Evolutionary conservation across 2,329 filamentous ascomycete species (phyloP), one percentile per base, ranked within the genome.

Genomic region (Aspergillus japonicus): DNA sequence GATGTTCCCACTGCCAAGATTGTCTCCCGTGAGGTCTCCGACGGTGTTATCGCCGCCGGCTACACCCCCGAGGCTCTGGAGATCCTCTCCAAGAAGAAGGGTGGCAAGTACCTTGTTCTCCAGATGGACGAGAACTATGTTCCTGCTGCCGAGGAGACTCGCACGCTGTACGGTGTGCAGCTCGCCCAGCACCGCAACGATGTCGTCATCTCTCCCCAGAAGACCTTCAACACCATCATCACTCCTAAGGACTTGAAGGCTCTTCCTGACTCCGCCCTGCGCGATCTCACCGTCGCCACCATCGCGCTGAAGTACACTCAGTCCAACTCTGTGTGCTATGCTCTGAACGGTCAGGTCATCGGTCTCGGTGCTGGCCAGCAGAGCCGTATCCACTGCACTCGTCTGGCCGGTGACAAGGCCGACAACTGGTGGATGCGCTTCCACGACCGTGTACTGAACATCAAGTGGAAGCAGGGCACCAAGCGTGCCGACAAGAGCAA

Each of bases 361-460:
- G 95, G 95, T 66, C 87, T 99, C 58, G 95, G 95, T 66, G 95
- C 95, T 57, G 95, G 95, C 62, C 95, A 99, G 79, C 95, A 99
- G 81, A 96, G 91, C 63, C 90, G 95, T 68, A 99, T 99, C 69
- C 95, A 99, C 85, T 99, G 95, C 86, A 99, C 95, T 47, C 89
- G 95, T 66, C 87, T 99, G 54, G 95, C 95, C 11, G 95, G 95
- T 62, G 94, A 98, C 83, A 99, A 99, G 84, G 92, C 93, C 52
- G 95, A 99, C 79, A 97, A 96, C 84, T 98, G 94, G 94, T 99
- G 94, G 95, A 90, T 99, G 84, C 90, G 95, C 71, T 98, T 98
- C 87, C 91, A 97, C 82, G 89, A 91, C 68, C 89, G 91, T 56
- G 91, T 95, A 12, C 84, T 98, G 53, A 84, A 82, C 73, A 89